Base-by-base conservation (phyloP, 768 basidiomycete genomes). In the Podaxis sp. region DNA sequence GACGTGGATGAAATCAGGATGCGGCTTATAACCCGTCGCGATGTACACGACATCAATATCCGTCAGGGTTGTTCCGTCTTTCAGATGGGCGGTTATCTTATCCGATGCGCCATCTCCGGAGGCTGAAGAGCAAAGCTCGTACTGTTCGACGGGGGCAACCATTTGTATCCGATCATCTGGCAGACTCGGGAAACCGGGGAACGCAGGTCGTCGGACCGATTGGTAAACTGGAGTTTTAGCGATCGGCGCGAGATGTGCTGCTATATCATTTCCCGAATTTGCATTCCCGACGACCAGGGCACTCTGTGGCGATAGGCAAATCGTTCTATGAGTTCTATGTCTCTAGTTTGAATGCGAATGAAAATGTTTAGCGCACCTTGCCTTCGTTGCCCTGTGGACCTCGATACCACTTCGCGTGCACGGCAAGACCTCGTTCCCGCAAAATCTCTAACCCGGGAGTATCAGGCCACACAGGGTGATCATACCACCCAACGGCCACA, bases 241-340 rank as follows among this genome's bases (percentile, higher is more conserved):
- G 13, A 82, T 69, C 0, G 74, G 60, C 0, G 74, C 75, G 0
- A 84, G 72, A 38, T 83, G 81, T 1, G 79, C 76, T 0, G 80
- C 79, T 41, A 84, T 80, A 54, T 85, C 83, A 65, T 85, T 85
- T 38, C 76, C 74, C 1, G 83, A 84, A 55, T 83, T 81, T 19
- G 80, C 83, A 24, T 83, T 84, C 11, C 80, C 83, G 3, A 84
- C 68, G 9, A 85, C 74, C 0, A 82, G 73, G 22, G 77, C 73
- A 17, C 77, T 76, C 83, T 85, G n/a, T 7, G 13, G 17, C 5
- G 33, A 29, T 24, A 22, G 9, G n/a, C 0, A 33, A 33, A 33
- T 33, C 33, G 33, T 9, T 33, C 33, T 37, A 19, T 22, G 19
- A 24, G 37, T 15, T 17, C 4, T 41, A 19, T 12, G 8, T 25